These are phyloP conservation scores for Glycine latifolia DNA, from an alignment of 306 rosid genomes.

Conservation along the genomic window DNA sequence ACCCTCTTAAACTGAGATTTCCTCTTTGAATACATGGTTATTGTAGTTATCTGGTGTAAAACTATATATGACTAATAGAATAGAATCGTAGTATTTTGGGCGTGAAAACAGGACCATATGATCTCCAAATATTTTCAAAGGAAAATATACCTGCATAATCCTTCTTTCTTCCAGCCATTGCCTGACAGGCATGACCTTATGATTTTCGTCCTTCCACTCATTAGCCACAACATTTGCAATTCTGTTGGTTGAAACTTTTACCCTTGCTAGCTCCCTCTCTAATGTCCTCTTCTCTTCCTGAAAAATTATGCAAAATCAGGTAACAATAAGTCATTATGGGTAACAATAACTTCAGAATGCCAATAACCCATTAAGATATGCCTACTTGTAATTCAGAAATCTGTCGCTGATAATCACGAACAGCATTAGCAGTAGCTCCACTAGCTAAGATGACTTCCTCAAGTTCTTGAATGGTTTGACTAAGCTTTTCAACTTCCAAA, in stretches of 20 bases:
- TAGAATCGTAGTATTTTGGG: not conserved
- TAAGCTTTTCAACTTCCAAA: conserved; percentile 84
- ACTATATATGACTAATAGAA: not conserved
- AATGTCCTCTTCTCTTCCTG: conserved; percentile 88
- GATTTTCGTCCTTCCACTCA: conserved; percentile 96
- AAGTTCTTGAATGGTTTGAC: conserved; percentile 82
- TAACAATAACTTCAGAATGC: conserved; percentile 22
- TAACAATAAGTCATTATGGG: conserved; percentile 25
- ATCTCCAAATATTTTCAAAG: conserved; percentile 15
- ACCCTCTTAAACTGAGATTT: conserved; percentile 12
- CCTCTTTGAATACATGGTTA: not conserved
- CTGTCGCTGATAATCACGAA: conserved; percentile 77
- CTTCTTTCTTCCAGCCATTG: conserved; percentile 97
- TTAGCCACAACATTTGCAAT: conserved; percentile 82
- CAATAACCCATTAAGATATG: conserved; percentile 3
- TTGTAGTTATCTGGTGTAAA: conserved; percentile 18
- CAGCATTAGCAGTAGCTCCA: conserved; percentile 73
- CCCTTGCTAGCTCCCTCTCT: conserved; percentile 89
- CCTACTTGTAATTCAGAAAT: conserved; percentile 69
- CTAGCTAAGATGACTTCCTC: conserved; percentile 81
- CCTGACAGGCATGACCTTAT: conserved; percentile 88
- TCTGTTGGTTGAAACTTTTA: conserved; percentile 81
- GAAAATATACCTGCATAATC: conserved; percentile 69
- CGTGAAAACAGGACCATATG: not conserved
- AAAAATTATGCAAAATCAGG: conserved; percentile 35